Evolutionary conservation across 768 basidiomycete species (phyloP).

Genomic region (Tulasnella sp.): DNA sequence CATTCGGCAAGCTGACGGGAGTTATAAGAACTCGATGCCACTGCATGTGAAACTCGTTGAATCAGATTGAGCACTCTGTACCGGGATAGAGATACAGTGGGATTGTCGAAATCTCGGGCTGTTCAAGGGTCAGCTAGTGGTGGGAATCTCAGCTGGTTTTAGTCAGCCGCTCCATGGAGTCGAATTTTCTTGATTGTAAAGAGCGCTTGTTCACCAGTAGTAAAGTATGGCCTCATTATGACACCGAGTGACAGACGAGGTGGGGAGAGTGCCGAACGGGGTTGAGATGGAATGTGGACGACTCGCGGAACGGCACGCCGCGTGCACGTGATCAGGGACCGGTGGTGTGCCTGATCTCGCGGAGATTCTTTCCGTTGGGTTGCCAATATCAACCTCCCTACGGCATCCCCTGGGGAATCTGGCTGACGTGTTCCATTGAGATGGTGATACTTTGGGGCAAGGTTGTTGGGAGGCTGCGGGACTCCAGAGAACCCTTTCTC

Average conservation of each 20-base stretch:
- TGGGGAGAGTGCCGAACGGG: neutral
- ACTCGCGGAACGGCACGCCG: neutral
- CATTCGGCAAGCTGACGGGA: neutral
- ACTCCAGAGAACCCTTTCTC: neutral
- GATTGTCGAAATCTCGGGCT: neutral
- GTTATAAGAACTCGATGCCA: constrained; percentile 5
- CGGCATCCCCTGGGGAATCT: neutral
- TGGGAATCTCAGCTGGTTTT: too few relatives aligned
- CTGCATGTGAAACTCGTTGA: neutral
- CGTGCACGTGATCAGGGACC: neutral
- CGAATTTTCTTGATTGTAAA: too few relatives aligned
- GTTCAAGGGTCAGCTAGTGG: neutral
- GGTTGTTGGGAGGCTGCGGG: neutral
- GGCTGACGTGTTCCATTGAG: neutral
- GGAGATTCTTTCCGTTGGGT: neutral
- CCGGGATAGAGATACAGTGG: neutral
- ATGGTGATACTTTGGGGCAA: neutral
- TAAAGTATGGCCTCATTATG: neutral
- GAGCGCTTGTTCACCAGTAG: too few relatives aligned
- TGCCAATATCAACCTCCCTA: neutral
- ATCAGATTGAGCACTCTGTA: neutral
- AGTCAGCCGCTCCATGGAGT: too few relatives aligned
- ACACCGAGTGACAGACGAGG: neutral
- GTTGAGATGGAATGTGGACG: neutral
- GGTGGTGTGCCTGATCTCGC: neutral